Percentiles rank a stretch among this genome's conserved stretches.
These are phyloP conservation scores for Agaricales sp. DNA, from an alignment of 1,284 basidiomycete species.

Conservation along the genomic window DNA sequence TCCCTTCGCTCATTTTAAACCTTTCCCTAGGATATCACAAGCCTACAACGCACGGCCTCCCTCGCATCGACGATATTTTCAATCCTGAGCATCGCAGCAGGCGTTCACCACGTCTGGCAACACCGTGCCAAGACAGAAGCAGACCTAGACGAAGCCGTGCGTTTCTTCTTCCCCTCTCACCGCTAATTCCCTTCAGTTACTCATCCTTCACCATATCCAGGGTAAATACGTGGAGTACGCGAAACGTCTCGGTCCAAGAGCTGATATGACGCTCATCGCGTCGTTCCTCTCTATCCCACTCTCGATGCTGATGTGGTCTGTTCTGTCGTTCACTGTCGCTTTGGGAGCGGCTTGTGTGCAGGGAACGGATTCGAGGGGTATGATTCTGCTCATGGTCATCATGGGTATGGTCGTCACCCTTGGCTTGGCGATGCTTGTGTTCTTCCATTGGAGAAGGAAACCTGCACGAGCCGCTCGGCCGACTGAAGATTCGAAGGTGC, in stretches of 20 bases:
- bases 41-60: constrained; percentile 12
- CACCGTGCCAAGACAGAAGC: constrained; percentile 14
- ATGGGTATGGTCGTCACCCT: neutral
- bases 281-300: constrained; percentile 17
- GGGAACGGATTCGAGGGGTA: neutral
- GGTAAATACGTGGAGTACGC: constrained; percentile 8
- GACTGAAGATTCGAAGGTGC: too few relatives aligned
- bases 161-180: constrained; percentile 1
- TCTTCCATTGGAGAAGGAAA: neutral
- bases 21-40: constrained; percentile 10
- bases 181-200: neutral
- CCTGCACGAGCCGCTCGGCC: too few relatives aligned
- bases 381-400: neutral
- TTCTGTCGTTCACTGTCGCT: constrained; percentile 14
- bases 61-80: constrained; percentile 16
- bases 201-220: neutral
- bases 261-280: constrained; percentile 10
- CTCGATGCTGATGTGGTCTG: constrained; percentile 15
- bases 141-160: constrained; percentile 14
- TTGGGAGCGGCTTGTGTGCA: constrained; percentile 5
- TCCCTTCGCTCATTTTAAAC: constrained; percentile 2
- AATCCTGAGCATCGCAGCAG: constrained; percentile 14
- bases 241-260: neutral
- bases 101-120: constrained; percentile 18
- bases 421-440: neutral